These are phyloP conservation scores for Candida tallmaniae DNA, from an alignment of 805 yeast species.

Conservation along the genomic window DNA sequence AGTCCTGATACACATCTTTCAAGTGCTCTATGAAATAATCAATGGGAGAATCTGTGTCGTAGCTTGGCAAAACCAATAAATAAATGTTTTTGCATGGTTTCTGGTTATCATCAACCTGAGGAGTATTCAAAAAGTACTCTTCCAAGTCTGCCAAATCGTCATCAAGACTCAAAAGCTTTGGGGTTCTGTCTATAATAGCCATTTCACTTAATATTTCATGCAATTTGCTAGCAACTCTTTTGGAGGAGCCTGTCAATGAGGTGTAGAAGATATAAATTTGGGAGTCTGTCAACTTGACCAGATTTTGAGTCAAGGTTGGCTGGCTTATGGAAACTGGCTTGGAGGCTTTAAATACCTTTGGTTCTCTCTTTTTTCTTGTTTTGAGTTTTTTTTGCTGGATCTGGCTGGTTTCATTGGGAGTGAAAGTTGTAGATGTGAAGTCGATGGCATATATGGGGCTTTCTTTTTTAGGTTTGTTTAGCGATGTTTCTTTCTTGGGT, in stretches of 20 bases:
- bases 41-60: constrained; percentile 88
- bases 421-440: constrained; percentile 33
- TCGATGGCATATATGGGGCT: constrained; percentile 40
- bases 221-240: constrained; percentile 58
- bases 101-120: constrained; percentile 25
- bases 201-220: constrained; percentile 29
- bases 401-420: constrained; percentile 19
- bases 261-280: constrained; percentile 73
- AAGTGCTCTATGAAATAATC: constrained; percentile 81
- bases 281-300: constrained; percentile 44
- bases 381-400: constrained; percentile 10
- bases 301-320: constrained; percentile 33
- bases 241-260: constrained; percentile 80
- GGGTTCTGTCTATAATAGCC: constrained; percentile 28
- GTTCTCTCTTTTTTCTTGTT: constrained; percentile 17
- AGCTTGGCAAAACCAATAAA: constrained; percentile 77
- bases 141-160: constrained; percentile 81
- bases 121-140: constrained; percentile 68
- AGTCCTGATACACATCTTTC: constrained; percentile 77
- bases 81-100: constrained; percentile 63
- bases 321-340: constrained; percentile 19
- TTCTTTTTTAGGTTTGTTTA: constrained; percentile 11
- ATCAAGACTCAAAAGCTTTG: constrained; percentile 65
- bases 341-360: constrained; percentile 37
- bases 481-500: neutral